Evolutionary conservation across 345 rosid species (phyloP).

Genomic region (Salix koriyanagi): DNA sequence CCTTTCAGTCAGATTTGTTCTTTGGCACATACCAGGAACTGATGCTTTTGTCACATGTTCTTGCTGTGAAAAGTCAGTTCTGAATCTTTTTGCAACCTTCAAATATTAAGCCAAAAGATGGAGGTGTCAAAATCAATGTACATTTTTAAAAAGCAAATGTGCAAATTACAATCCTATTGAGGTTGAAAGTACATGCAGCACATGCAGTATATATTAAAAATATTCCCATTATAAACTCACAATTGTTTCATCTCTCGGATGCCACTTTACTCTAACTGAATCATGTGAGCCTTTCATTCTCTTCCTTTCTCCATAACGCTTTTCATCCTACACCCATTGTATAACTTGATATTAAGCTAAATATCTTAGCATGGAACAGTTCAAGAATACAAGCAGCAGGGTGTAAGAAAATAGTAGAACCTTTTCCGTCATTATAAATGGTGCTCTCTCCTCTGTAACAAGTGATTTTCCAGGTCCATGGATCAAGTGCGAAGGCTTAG

Average conservation of each 20-base stretch:
- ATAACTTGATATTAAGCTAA: constrained; percentile 1
- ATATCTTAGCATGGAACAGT: neutral
- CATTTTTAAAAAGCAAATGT: neutral
- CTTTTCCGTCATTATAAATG: constrained; percentile 38
- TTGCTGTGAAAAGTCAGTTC: constrained; percentile 36
- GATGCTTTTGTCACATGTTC: constrained; percentile 39
- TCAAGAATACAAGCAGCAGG: neutral
- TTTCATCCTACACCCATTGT: constrained; percentile 38
- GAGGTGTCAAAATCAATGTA: constrained; percentile 11
- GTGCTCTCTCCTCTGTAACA: constrained; percentile 41
- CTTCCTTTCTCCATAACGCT: constrained; percentile 35
- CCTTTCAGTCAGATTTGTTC: constrained; percentile 43
- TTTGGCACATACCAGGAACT: constrained; percentile 25
- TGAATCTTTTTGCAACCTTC: constrained; percentile 47
- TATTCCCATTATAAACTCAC: constrained; percentile 33
- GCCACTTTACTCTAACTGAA: constrained; percentile 26
- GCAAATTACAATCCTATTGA: neutral
- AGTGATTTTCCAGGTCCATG: constrained; percentile 38
- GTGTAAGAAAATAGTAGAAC: constrained; percentile 21
- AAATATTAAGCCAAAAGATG: constrained; percentile 8
- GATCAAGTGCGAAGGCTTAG: constrained; percentile 40
- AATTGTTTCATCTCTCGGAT: constrained; percentile 34
- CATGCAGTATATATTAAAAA: neutral
- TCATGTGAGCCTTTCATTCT: constrained; percentile 27
- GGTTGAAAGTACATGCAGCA: neutral